phyloP scores from a whole-genome alignment of 768 basidiomycete genomes.

The Rhodotorula babjevae region DNA sequence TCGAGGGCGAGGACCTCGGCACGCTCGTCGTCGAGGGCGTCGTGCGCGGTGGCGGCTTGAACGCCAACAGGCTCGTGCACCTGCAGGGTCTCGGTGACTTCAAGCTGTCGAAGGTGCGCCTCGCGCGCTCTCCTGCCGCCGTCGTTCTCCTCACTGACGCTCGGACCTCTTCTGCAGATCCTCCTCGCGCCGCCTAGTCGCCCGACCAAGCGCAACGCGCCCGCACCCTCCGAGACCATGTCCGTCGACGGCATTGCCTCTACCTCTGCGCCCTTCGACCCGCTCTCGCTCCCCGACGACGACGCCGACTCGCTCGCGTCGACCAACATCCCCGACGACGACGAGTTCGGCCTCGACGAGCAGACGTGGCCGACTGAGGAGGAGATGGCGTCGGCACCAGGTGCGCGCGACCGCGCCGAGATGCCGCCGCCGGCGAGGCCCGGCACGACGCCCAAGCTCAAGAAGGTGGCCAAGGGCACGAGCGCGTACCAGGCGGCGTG shows the following conservation, averaged over 20 bases:
- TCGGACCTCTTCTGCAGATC: constrained; percentile 28
- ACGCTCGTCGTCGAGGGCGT: constrained; percentile 72
- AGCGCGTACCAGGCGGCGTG: constrained; percentile 96
- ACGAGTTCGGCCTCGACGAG: constrained; percentile 84
- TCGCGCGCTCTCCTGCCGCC: too few species aligned
- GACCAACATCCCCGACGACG: constrained; percentile 60
- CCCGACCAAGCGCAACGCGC: constrained; percentile 46
- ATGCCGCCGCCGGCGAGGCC: constrained; percentile 41
- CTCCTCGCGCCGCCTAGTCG: constrained; percentile 39
- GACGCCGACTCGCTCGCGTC: constrained; percentile 81
- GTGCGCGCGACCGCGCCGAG: constrained; percentile 51
- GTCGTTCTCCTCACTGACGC: neutral
- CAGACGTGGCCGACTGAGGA: constrained; percentile 99
- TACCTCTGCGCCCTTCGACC: constrained; percentile 21
- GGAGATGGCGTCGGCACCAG: constrained; percentile 60
- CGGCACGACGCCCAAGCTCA: constrained; percentile 79
- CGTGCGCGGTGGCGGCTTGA: constrained; percentile 71
- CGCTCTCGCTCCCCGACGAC: constrained; percentile 57
- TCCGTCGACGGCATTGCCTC: constrained; percentile 57
- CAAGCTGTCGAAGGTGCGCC: constrained; percentile 67
- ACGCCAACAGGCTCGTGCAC: constrained; percentile 79
- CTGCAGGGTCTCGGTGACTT: constrained; percentile 84
- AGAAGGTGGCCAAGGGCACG: constrained; percentile 85
- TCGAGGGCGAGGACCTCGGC: constrained; percentile 53
- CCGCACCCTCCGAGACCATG: constrained; percentile 51